phyloP scores from a whole-genome alignment of 306 rosid genomes.

The Potentilla sterilis region DNA sequence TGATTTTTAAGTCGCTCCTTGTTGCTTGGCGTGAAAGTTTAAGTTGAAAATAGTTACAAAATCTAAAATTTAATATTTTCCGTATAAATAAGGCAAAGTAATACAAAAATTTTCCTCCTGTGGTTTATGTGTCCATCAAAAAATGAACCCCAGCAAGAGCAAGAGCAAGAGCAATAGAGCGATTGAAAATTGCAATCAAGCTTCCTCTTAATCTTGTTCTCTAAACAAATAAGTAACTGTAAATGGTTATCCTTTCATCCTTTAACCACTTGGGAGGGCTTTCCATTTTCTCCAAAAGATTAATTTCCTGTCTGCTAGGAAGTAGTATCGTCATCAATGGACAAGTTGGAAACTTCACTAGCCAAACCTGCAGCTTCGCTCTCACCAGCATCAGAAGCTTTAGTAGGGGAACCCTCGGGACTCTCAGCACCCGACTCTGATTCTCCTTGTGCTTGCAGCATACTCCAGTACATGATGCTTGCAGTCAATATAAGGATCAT shows the following conservation, averaged over 20 bases:
- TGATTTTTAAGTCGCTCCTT: background rate
- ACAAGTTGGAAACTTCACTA: conserved; percentile 43
- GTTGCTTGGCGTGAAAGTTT: background rate
- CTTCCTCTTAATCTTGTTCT: conserved; percentile 24
- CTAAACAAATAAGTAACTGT: background rate
- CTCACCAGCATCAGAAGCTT: conserved; percentile 35
- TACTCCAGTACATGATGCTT: conserved; percentile 98
- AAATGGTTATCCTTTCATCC: conserved; percentile 19
- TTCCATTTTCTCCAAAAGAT: conserved; percentile 10
- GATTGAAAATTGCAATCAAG: conserved; percentile 26
- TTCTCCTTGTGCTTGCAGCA: conserved; percentile 57
- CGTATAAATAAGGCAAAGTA: conserved; percentile 8
- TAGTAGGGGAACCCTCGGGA: conserved; percentile 34
- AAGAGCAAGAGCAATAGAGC: conserved; percentile 21
- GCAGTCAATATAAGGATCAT: conserved; percentile 93
- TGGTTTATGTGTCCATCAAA: conserved; percentile 36
- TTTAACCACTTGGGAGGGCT: conserved; percentile 28
- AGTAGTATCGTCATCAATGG: conserved; percentile 31
- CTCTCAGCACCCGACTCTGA: conserved; percentile 21
- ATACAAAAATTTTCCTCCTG: conserved; percentile 15
- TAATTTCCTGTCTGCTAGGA: conserved; percentile 23
- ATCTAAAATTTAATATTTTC: background rate
- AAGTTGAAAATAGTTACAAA: background rate
- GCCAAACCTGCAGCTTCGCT: conserved; percentile 29
- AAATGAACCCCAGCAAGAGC: conserved; percentile 18